Percentiles rank a stretch among this genome's conserved stretches.
These are phyloP conservation scores for Suillus subluteus DNA, from an alignment of 768 basidiomycete species.

Conservation along the genomic window DNA sequence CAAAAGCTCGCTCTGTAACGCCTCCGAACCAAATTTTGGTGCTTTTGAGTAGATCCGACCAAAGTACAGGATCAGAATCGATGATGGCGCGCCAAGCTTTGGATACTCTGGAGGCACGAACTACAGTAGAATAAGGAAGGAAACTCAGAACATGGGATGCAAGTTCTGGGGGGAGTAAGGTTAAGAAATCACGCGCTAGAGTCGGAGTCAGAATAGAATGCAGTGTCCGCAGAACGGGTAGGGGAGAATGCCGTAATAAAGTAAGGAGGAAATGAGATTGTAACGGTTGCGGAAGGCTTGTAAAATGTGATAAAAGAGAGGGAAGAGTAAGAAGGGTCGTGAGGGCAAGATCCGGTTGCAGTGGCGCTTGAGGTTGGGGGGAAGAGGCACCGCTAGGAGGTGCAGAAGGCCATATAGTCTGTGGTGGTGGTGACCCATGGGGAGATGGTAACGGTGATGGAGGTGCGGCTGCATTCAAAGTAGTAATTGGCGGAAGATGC, in stretches of 20 bases:
- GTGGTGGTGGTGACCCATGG: constrained; percentile 79
- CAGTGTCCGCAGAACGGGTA: constrained; percentile 88
- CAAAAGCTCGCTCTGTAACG: constrained; percentile 81
- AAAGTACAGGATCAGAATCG: constrained; percentile 87
- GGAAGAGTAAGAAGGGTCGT: constrained; percentile 88
- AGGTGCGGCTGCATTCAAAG: constrained; percentile 73
- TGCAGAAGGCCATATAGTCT: constrained; percentile 78
- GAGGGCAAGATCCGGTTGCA: constrained; percentile 82
- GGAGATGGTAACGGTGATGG: constrained; percentile 87
- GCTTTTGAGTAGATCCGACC: constrained; percentile 83
- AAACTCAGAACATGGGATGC: constrained; percentile 86
- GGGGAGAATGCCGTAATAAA: constrained; percentile 87
- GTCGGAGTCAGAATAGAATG: constrained; percentile 89
- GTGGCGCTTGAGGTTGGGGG: constrained; percentile 66
- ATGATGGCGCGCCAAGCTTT: constrained; percentile 90
- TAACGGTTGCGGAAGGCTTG: constrained; percentile 72
- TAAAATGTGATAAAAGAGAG: constrained; percentile 79
- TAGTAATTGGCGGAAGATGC: constrained; percentile 60
- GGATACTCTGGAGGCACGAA: constrained; percentile 87
- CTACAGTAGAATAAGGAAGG: constrained; percentile 81
- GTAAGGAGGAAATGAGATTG: constrained; percentile 95
- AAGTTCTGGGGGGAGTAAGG: constrained; percentile 89
- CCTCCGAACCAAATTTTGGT: constrained; percentile 91
- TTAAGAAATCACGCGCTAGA: constrained; percentile 92
- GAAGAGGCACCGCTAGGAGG: constrained; percentile 81